Evolutionary conservation across 2,329 filamentous ascomycete genomes (phyloP).

Genomic region (Monosporascus sp.): DNA sequence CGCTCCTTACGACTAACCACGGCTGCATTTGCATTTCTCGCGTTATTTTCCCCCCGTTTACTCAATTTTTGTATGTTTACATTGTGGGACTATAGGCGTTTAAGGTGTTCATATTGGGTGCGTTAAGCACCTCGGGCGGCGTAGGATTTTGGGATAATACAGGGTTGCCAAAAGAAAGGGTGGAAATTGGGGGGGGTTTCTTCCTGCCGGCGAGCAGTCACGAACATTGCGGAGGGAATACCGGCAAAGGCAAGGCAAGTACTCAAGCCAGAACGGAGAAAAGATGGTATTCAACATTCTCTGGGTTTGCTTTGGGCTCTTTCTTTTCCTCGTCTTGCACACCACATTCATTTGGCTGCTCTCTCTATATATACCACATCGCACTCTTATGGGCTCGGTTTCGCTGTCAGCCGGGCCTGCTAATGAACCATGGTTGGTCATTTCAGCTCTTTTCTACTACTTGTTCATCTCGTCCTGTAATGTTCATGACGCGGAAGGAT

Average conservation of each 20-base stretch:
- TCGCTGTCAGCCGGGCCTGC: too few relatives aligned
- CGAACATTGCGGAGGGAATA: constrained; percentile 1
- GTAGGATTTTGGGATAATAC: constrained; percentile 1
- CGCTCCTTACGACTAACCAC: not conserved
- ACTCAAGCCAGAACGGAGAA: too few relatives aligned
- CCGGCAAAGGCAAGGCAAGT: not conserved
- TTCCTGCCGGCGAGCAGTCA: constrained; percentile 2
- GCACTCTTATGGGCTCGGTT: too few relatives aligned
- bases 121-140: too few relatives aligned
- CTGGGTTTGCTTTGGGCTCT: not conserved
- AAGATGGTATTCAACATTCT: too few relatives aligned
- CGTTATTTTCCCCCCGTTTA: too few relatives aligned
- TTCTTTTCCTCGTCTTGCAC: not conserved
- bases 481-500: too few relatives aligned
- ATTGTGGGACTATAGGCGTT: not conserved
- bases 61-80: not conserved
- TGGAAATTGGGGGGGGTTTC: constrained; percentile 1
- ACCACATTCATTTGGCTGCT: too few relatives aligned
- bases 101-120: not conserved
- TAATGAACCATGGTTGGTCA: too few relatives aligned
- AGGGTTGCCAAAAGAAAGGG: not conserved
- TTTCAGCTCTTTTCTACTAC: too few relatives aligned
- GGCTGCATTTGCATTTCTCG: not conserved
- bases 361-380: too few relatives aligned
- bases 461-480: too few relatives aligned